A percentile compares a stretch with the other conserved stretches of the same genome.
phyloP scores from a whole-genome alignment of 352 stramenopile genomes.

The Phytopythium delawarense region DNA sequence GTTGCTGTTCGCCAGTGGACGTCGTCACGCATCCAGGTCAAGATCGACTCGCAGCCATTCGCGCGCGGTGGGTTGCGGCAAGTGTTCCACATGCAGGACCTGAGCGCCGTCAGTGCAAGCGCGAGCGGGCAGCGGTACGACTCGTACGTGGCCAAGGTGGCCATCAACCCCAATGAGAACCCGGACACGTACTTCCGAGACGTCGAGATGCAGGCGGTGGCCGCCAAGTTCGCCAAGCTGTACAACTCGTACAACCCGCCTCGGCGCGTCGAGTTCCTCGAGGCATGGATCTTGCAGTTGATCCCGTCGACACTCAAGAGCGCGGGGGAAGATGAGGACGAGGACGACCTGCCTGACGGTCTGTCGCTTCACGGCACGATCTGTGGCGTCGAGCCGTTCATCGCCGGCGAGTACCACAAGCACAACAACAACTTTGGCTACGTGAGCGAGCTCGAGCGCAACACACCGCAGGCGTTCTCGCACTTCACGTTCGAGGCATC shows the following conservation, averaged over 20 bases:
- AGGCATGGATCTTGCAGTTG: conserved; percentile 72
- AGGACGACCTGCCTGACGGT: conserved; percentile 29
- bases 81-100: conserved; percentile 69
- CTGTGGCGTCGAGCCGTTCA: conserved; percentile 75
- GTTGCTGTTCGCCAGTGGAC: conserved; percentile 36
- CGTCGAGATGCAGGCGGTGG: conserved; percentile 83
- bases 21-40: conserved; percentile 64
- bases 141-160: conserved; percentile 75
- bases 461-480: conserved; percentile 87
- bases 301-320: conserved; percentile 22
- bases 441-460: conserved; percentile 74
- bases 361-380: conserved; percentile 63
- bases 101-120: conserved; percentile 18
- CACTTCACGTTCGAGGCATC: conserved; percentile 92
- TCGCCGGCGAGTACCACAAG: conserved; percentile 78
- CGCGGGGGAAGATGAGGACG: conserved; percentile 8
- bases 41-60: conserved; percentile 66
- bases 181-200: conserved; percentile 84
- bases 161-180: conserved; percentile 74
- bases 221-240: conserved; percentile 67
- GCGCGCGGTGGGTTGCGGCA: conserved; percentile 54
- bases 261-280: conserved; percentile 67
- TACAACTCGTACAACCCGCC: conserved; percentile 86
- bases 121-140: conserved; percentile 4
- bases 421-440: conserved; percentile 86